Conservation (phyloP, 257 asterid genomes). For the Solanum pinnatisectum region DNA sequence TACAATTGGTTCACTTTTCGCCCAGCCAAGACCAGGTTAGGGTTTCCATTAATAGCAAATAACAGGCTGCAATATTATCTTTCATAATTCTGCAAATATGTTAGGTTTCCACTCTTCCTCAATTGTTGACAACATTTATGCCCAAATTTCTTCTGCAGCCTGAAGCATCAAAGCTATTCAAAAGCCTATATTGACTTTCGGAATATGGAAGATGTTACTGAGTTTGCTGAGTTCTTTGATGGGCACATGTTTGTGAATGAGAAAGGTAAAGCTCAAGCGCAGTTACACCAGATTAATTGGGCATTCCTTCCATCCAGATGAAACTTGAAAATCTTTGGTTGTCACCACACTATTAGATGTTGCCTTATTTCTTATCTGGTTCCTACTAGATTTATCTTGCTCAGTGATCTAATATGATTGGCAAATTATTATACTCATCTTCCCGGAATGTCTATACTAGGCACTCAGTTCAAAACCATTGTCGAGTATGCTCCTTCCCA, state of each 20-base stretch:
- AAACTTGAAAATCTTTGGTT: not conserved
- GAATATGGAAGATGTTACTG: conserved; percentile 73
- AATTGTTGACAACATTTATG: not conserved
- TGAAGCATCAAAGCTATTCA: conserved; percentile 50
- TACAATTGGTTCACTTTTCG: conserved; percentile 66
- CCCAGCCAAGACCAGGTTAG: conserved; percentile 73
- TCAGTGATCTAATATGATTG: not conserved
- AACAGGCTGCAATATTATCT: not conserved
- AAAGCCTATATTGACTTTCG: conserved; percentile 76
- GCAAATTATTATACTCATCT: not conserved
- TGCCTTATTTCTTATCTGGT: not conserved
- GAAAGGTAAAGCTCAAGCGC: conserved; percentile 48
- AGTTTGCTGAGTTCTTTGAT: conserved; percentile 82
- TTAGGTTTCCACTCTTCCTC: not conserved
- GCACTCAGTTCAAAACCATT: conserved; percentile 70
- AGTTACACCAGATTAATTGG: conserved; percentile 5
- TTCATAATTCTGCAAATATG: not conserved
- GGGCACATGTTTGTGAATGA: conserved; percentile 94
- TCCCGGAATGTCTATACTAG: conserved; percentile 21
- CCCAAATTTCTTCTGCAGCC: conserved; percentile 42
- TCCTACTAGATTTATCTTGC: not conserved
- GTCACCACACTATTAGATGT: not conserved
- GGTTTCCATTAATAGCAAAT: conserved; percentile 1
- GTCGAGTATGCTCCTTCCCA: conserved; percentile 98
- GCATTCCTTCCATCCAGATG: not conserved